A percentile compares a stretch with the other conserved stretches of the same genome.
phyloP scores from a whole-genome alignment of 1,284 basidiomycete species.

The Phlebopus sp. region DNA sequence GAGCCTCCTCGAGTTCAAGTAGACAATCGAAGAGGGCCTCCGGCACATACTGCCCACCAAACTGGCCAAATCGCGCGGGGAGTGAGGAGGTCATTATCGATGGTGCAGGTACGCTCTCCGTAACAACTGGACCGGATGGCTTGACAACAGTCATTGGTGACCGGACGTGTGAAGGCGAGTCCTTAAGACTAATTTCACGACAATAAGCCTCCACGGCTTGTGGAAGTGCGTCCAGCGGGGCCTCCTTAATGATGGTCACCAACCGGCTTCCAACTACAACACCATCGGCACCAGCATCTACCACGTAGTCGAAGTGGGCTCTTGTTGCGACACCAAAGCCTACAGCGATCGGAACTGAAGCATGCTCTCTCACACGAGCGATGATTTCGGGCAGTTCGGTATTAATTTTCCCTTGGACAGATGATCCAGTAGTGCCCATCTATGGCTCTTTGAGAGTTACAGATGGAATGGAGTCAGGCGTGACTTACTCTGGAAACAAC shows the following conservation, averaged over 20 bases:
- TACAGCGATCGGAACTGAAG: conserved; percentile 85
- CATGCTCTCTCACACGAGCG: conserved; percentile 66
- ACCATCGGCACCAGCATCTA: conserved; percentile 86
- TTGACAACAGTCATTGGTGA: conserved; percentile 36
- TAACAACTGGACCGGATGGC: conserved; percentile 37
- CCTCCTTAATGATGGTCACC: conserved; percentile 74
- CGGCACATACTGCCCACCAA: conserved; percentile 96
- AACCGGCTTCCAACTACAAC: conserved; percentile 93
- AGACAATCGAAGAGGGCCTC: conserved; percentile 93
- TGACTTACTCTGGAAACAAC: conserved; percentile 56
- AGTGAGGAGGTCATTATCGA: conserved; percentile 39
- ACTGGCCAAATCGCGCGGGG: conserved; percentile 88
- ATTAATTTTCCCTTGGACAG: conserved; percentile 72
- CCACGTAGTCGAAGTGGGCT: conserved; percentile 85
- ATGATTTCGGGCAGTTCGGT: conserved; percentile 77
- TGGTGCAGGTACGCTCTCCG: conserved; percentile 11
- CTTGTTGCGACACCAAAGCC: conserved; percentile 97
- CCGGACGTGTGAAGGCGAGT: conserved; percentile 38
- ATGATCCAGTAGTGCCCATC: conserved; percentile 98
- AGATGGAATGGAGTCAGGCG: not conserved
- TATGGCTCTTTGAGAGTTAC: conserved; percentile 32
- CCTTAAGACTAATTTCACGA: conserved; percentile 64
- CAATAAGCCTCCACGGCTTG: conserved; percentile 76
- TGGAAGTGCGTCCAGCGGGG: conserved; percentile 51
- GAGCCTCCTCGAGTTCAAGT: conserved; percentile 87